A percentile compares a stretch with the other conserved stretches of the same genome.
These are phyloP conservation scores for Elymus sibiricus DNA, from an alignment of 176 grass and related monocot species.

Conservation along the genomic window DNA sequence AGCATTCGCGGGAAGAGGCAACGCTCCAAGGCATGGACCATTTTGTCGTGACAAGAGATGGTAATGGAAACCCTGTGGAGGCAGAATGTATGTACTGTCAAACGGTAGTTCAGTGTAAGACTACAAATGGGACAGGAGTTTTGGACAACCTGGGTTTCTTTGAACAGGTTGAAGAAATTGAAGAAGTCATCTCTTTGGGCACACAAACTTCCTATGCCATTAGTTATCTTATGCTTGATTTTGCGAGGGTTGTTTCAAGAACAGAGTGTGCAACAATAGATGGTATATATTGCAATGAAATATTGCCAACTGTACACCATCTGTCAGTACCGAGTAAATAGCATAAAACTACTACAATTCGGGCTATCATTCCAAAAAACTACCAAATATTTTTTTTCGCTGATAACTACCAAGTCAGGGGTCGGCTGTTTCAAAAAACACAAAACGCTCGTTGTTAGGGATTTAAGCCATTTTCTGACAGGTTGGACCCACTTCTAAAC, in stretches of 20 bases:
- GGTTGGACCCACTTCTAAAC: too few species aligned
- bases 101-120: background rate
- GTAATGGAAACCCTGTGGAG: background rate
- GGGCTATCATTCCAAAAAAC: too few species aligned
- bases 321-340: background rate
- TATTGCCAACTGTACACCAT: slow-evolving; percentile 3
- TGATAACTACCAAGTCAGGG: too few species aligned
- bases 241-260: slow-evolving; percentile 25
- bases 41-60: background rate
- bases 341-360: too few species aligned
- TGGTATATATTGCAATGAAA: background rate
- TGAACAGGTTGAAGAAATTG: background rate
- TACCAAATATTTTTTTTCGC: too few species aligned
- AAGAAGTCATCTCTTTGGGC: too few species aligned
- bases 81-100: background rate
- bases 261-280: background rate
- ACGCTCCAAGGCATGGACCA: too few species aligned
- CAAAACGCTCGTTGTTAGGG: too few species aligned
- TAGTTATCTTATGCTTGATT: slow-evolving; percentile 42
- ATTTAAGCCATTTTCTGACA: too few species aligned
- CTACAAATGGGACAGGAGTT: background rate
- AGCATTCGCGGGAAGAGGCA: too few species aligned
- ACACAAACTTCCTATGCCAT: background rate
- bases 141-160: slow-evolving; percentile 17
- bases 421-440: too few species aligned